A percentile compares a stretch with the other conserved stretches of the same genome.
Conservation (phyloP, 495 filamentous ascomycete species). For the Penicillium alfredii region DNA sequence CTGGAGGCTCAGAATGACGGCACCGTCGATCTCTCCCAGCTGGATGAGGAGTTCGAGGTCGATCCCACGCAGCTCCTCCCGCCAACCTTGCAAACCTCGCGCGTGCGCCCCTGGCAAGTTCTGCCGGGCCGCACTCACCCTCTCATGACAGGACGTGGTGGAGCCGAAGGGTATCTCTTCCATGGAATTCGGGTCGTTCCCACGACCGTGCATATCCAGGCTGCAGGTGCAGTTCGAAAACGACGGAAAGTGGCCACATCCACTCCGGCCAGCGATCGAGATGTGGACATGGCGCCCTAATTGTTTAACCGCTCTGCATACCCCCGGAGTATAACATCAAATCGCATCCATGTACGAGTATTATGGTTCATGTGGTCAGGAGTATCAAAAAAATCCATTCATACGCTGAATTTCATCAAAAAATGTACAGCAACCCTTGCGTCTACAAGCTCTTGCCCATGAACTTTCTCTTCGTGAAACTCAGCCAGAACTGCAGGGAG, state of each 20-base stretch:
- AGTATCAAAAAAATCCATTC: conserved; percentile 18
- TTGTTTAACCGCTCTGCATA: too few relatives aligned
- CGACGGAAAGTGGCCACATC: conserved; percentile 33
- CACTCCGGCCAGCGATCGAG: conserved; percentile 23
- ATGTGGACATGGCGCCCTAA: conserved; percentile 32
- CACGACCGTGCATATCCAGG: conserved; percentile 68
- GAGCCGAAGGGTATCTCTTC: conserved; percentile 87
- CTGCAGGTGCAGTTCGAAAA: conserved; percentile 65
- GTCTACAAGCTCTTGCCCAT: conserved; percentile 86
- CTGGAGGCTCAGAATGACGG: conserved; percentile 23
- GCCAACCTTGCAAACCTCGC: conserved; percentile 69
- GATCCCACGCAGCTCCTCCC: conserved; percentile 79
- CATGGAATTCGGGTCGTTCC: conserved; percentile 76
- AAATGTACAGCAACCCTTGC: conserved; percentile 19
- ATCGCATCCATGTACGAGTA: conserved; percentile 22
- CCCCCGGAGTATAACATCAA: conserved; percentile 8
- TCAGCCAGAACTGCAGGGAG: conserved; percentile 76
- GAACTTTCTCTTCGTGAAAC: conserved; percentile 97
- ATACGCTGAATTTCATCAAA: conserved; percentile 31
- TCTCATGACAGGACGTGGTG: conserved; percentile 80
- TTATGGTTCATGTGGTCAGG: conserved; percentile 4
- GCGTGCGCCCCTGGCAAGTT: conserved; percentile 78
- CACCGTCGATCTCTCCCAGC: conserved; percentile 35
- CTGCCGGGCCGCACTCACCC: conserved; percentile 90
- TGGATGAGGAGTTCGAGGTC: conserved; percentile 67